phyloP scores from a whole-genome alignment of 2,329 filamentous ascomycete genomes.

The Penicillium sp. region DNA sequence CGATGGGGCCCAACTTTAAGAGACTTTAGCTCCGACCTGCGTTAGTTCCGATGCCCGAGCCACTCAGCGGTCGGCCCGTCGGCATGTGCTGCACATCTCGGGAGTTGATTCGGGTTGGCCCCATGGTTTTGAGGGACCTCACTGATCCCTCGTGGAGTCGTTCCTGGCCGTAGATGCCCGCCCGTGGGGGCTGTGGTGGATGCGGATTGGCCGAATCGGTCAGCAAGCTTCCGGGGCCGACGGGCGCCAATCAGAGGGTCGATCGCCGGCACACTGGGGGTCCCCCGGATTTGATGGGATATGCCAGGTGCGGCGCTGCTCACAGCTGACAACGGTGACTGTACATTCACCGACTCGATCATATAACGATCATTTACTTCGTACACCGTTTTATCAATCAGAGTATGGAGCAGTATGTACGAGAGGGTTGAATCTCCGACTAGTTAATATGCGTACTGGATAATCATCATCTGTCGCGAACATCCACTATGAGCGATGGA shows the following conservation, averaged over 20 bases:
- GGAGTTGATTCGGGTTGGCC: background rate
- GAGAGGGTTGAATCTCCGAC: too few species aligned
- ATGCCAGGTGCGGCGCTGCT: background rate
- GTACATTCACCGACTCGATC: background rate
- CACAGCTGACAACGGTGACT: too few species aligned
- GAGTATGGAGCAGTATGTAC: too few species aligned
- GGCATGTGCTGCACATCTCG: conserved; percentile 19
- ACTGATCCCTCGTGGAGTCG: background rate
- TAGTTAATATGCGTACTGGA: background rate
- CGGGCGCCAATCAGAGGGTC: conserved; percentile 22
- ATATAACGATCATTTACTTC: background rate
- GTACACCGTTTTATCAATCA: background rate
- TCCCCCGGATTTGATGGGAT: conserved; percentile 23
- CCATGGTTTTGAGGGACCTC: too few species aligned
- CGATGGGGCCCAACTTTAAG: conserved; percentile 27
- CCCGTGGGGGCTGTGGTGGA: conserved; percentile 18
- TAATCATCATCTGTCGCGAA: background rate
- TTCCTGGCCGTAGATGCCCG: conserved; percentile 9
- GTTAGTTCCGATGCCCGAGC: conserved; percentile 11
- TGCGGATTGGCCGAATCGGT: conserved; percentile 12
- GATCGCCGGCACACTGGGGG: conserved; percentile 21
- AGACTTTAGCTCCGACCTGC: conserved; percentile 25
- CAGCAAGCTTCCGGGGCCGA: background rate
- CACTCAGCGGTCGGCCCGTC: conserved; percentile 19
- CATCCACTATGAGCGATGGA: background rate